These are phyloP conservation scores for Paraphoma chrysanthemicola DNA, from an alignment of 2,329 filamentous ascomycete genomes.

Conservation along the genomic window DNA sequence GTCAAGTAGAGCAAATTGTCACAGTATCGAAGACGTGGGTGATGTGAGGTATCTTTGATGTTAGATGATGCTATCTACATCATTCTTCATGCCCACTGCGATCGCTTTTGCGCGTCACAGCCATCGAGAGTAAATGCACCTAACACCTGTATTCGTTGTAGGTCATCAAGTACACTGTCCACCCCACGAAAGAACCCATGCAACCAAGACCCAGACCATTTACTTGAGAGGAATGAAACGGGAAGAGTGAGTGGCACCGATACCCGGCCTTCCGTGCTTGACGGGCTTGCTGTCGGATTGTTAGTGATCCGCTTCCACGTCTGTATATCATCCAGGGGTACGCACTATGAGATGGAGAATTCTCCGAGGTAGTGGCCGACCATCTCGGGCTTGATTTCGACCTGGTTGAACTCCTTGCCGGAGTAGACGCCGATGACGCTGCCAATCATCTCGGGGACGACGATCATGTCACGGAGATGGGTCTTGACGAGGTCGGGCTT, in stretches of 20 bases:
- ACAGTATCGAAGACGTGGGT: neutral
- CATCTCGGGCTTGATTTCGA: constrained; percentile 99
- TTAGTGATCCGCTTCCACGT: constrained; percentile 47
- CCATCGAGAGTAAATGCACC: constrained; percentile 45
- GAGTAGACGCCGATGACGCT: constrained; percentile 99
- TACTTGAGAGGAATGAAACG: constrained; percentile 99
- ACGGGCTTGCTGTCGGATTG: constrained; percentile 81
- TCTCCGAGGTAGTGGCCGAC: constrained; percentile 99
- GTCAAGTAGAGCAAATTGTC: too few relatives aligned
- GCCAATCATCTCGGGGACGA: constrained; percentile 99
- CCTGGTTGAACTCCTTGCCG: constrained; percentile 99
- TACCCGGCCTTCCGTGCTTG: constrained; percentile 99
- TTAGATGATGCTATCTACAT: constrained; percentile 41
- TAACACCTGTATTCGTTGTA: constrained; percentile 48
- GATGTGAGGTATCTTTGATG: constrained; percentile 39
- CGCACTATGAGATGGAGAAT: constrained; percentile 99
- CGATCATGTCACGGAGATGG: constrained; percentile 99
- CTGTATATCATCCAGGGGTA: constrained; percentile 42
- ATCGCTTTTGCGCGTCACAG: constrained; percentile 41
- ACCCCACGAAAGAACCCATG: constrained; percentile 48
- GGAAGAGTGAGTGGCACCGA: constrained; percentile 99
- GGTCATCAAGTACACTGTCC: constrained; percentile 50
- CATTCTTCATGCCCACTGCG: constrained; percentile 38
- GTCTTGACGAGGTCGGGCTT: constrained; percentile 99
- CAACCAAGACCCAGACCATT: constrained; percentile 50